A percentile compares a stretch with the other conserved stretches of the same genome.
phyloP scores from a whole-genome alignment of 2,329 filamentous ascomycete genomes.

The Bipolaris sorokiniana region DNA sequence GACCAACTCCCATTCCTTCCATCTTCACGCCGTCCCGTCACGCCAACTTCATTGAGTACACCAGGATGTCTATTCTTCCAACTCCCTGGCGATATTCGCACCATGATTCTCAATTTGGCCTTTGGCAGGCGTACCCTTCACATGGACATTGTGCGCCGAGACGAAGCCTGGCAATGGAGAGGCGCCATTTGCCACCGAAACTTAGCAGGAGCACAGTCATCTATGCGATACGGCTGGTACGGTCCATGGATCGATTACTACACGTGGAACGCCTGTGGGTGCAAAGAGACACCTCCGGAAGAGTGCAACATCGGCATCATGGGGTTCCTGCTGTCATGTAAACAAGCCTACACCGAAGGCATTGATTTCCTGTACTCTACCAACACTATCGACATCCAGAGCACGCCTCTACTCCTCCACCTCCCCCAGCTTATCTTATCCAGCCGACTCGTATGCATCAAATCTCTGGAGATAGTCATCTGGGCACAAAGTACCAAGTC shows the following conservation, averaged over 20 bases:
- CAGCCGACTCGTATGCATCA: constrained; percentile 13
- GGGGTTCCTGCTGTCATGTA: constrained; percentile 20
- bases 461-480: constrained; percentile 10
- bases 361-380: constrained; percentile 17
- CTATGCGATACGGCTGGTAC: not conserved
- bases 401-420: constrained; percentile 15
- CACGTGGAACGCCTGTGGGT: not conserved
- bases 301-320: constrained; percentile 6
- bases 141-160: constrained; percentile 6
- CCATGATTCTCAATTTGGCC: constrained; percentile 7
- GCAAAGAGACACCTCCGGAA: not conserved
- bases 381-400: constrained; percentile 13
- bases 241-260: not conserved
- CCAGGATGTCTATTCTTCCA: constrained; percentile 11
- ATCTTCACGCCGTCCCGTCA: constrained; percentile 8
- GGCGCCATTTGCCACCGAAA: constrained; percentile 5
- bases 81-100: constrained; percentile 13
- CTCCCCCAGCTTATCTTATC: constrained; percentile 11
- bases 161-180: constrained; percentile 10
- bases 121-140: constrained; percentile 12
- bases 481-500: not conserved
- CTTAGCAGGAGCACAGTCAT: not conserved
- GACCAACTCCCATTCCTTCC: constrained; percentile 7
- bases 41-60: constrained; percentile 4
- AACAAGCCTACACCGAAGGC: constrained; percentile 19